These are phyloP conservation scores for Caryopteris hybrid DNA, from an alignment of 305 asterid genomes.

Conservation along the genomic window DNA sequence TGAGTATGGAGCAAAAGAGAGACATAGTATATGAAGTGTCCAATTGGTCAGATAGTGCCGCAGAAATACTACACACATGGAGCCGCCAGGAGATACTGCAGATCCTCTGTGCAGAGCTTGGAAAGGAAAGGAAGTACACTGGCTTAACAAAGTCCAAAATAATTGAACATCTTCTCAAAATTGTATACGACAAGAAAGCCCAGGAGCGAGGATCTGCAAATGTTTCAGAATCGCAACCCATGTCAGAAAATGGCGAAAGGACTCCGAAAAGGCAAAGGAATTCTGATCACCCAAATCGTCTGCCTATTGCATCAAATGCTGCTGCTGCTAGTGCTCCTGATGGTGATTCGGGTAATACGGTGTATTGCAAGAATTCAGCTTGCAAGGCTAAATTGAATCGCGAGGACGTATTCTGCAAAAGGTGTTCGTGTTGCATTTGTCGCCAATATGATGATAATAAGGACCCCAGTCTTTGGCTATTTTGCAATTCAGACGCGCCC, in stretches of 20 bases:
- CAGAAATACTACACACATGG: slow-evolving; percentile 81
- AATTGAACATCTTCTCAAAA: slow-evolving; percentile 73
- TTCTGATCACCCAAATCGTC: slow-evolving; percentile 46
- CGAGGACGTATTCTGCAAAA: slow-evolving; percentile 65
- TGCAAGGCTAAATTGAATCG: slow-evolving; percentile 66
- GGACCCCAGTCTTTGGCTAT: slow-evolving; percentile 92
- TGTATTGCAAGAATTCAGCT: slow-evolving; percentile 79
- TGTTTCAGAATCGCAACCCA: slow-evolving; percentile 33
- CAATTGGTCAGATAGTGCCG: slow-evolving; percentile 59
- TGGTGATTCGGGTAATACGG: slow-evolving; percentile 20
- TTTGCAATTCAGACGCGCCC: slow-evolving; percentile 86
- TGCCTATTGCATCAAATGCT: slow-evolving; percentile 24
- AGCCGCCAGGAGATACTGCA: slow-evolving; percentile 90
- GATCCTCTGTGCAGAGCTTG: slow-evolving; percentile 89
- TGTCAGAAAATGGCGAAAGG: slow-evolving; percentile 48
- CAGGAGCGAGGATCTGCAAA: slow-evolving; percentile 30
- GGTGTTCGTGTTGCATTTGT: slow-evolving; percentile 98
- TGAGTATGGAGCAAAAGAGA: slow-evolving; percentile 76
- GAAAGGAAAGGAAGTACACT: slow-evolving; percentile 90
- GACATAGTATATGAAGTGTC: slow-evolving; percentile 75
- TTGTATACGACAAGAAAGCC: slow-evolving; percentile 61
- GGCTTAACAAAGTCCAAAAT: slow-evolving; percentile 82
- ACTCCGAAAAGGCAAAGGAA: slow-evolving; percentile 73
- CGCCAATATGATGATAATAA: slow-evolving; percentile 79
- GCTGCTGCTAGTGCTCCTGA: slow-evolving; percentile 28